Evolutionary conservation across 371 early-diverging fungal species (phyloP).

Genomic region (Homolaphlyctis polyrhiza): DNA sequence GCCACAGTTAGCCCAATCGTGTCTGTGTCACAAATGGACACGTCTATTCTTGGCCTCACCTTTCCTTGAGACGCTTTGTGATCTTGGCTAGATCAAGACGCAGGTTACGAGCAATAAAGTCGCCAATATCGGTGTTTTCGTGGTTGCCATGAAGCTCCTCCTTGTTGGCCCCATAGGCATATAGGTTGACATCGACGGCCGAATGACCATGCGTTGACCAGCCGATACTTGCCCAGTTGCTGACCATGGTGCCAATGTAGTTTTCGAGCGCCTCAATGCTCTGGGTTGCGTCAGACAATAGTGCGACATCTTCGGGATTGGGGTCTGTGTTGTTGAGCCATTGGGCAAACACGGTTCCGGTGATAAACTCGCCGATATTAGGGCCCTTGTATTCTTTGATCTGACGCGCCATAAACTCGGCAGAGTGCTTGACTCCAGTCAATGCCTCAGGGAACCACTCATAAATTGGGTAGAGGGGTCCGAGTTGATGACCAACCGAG

Average conservation of each 20-base stretch:
- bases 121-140: constrained; percentile 85
- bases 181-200: constrained; percentile 90
- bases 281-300: constrained; percentile 31
- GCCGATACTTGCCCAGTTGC: constrained; percentile 64
- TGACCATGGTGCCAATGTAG: constrained; percentile 64
- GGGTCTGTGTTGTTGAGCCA: constrained; percentile 65
- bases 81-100: constrained; percentile 57
- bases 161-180: constrained; percentile 57
- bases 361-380: constrained; percentile 17
- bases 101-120: constrained; percentile 60
- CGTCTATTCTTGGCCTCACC: too few relatives aligned
- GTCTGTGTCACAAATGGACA: too few relatives aligned
- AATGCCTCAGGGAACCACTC: constrained; percentile 79
- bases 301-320: constrained; percentile 57
- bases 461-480: constrained; percentile 70
- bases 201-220: constrained; percentile 74
- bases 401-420: constrained; percentile 22
- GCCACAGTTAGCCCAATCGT: too few relatives aligned
- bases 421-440: constrained; percentile 57
- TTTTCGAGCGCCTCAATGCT: constrained; percentile 34
- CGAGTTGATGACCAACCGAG: constrained; percentile 66
- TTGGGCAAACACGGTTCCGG: constrained; percentile 41
- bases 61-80: constrained; percentile 50
- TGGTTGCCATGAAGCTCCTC: constrained; percentile 61
- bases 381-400: constrained; percentile 6